Conservation (phyloP, 2,329 filamentous ascomycete genomes). For the Kalmusia sp. region DNA sequence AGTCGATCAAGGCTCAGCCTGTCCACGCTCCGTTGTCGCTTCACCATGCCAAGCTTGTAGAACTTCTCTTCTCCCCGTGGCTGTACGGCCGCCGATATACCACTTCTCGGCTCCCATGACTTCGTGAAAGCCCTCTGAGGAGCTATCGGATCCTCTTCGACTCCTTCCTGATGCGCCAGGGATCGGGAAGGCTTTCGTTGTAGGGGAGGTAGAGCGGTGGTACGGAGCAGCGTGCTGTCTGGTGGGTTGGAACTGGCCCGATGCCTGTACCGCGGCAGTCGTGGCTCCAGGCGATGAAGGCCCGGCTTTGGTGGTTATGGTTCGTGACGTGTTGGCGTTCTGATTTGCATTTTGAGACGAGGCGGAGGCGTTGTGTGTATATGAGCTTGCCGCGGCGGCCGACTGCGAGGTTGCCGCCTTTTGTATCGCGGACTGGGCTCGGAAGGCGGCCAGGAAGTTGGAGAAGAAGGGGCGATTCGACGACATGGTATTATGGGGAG, state of each 20-base stretch:
- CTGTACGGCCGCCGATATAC: constrained; percentile 81
- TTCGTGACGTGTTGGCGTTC: constrained; percentile 49
- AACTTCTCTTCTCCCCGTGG: constrained; percentile 79
- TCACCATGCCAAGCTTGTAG: constrained; percentile 80
- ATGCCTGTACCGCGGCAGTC: constrained; percentile 48
- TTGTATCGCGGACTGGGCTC: constrained; percentile 66
- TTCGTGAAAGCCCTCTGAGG: constrained; percentile 77
- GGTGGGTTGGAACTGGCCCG: constrained; percentile 50
- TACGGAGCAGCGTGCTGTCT: constrained; percentile 48
- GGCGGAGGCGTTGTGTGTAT: constrained; percentile 37
- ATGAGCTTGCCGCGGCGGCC: constrained; percentile 44
- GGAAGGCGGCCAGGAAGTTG: constrained; percentile 72
- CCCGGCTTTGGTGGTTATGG: constrained; percentile 43
- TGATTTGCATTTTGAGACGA: constrained; percentile 48
- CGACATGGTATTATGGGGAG: constrained; percentile 57
- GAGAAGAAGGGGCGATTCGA: constrained; percentile 72
- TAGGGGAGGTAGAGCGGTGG: constrained; percentile 47
- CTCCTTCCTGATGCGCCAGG: constrained; percentile 41
- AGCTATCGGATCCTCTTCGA: constrained; percentile 76
- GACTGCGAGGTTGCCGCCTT: constrained; percentile 60
- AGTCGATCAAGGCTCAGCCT: constrained; percentile 76
- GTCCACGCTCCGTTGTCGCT: constrained; percentile 75
- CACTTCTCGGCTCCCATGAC: constrained; percentile 76
- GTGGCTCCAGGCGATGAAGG: constrained; percentile 43
- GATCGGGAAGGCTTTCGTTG: constrained; percentile 45